A percentile compares a stretch with the other conserved stretches of the same genome.
Conservation (phyloP, 1,139 yeast genomes). For the Yamadazyma spencermartinsiae region DNA sequence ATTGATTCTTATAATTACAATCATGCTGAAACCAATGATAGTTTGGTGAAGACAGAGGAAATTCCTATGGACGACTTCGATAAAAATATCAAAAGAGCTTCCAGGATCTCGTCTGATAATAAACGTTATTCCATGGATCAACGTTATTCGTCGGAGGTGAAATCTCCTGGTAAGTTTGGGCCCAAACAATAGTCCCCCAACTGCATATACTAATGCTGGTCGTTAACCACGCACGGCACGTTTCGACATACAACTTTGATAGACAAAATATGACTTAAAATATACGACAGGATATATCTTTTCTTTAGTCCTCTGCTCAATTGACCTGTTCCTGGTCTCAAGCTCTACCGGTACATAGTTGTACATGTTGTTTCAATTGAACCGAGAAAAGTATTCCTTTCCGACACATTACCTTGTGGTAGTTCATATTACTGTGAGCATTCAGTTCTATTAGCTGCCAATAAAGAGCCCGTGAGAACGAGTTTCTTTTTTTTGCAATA, state of each 20-base stretch:
- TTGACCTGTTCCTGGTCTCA: too few species aligned
- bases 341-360: too few species aligned
- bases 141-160: background rate
- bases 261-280: too few species aligned
- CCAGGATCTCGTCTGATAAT: conserved; percentile 28
- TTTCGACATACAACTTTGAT: too few species aligned
- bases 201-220: too few species aligned
- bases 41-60: conserved; percentile 43
- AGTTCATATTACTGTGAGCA: background rate
- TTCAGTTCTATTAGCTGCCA: background rate
- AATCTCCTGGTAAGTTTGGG: conserved; percentile 2
- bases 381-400: too few species aligned
- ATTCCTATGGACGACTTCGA: conserved; percentile 50
- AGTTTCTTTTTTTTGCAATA: background rate
- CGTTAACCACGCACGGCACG: too few species aligned
- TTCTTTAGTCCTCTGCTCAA: too few species aligned
- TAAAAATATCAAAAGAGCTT: conserved; percentile 22
- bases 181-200: background rate
- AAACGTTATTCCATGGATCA: conserved; percentile 15
- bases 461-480: background rate
- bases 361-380: too few species aligned
- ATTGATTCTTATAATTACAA: conserved; percentile 29
- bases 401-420: background rate
- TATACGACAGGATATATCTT: too few species aligned
- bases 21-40: conserved; percentile 17